These are phyloP conservation scores for Globisporangium nagaii DNA, from an alignment of 352 stramenopile genomes.

Conservation along the genomic window DNA sequence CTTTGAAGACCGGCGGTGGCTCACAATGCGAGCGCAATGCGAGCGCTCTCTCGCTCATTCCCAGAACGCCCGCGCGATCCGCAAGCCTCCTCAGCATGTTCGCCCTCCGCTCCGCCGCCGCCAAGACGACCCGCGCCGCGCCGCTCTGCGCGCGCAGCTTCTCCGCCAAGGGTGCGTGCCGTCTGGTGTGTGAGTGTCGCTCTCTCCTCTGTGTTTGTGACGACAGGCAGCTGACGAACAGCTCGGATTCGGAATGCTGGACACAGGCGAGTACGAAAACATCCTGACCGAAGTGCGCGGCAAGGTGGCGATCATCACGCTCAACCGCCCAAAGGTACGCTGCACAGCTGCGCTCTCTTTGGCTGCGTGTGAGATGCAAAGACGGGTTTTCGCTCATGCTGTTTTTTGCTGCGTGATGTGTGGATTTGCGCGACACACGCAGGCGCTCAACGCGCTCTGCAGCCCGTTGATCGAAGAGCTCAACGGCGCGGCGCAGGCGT, in stretches of 20 bases:
- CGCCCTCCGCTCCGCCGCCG: constrained; percentile 28
- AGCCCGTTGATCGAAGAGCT: constrained; percentile 93
- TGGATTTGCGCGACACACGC: too few relatives aligned
- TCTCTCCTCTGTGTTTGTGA: background rate
- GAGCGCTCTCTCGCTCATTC: constrained; percentile 13
- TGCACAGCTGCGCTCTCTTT: background rate
- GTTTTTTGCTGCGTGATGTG: background rate
- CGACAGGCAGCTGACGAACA: background rate
- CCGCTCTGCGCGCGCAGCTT: constrained; percentile 43
- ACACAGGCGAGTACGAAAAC: constrained; percentile 78
- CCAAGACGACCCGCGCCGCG: constrained; percentile 8
- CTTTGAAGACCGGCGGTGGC: too few relatives aligned
- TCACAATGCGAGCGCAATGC: background rate
- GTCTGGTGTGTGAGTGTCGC: background rate
- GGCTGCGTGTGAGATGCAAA: too few relatives aligned
- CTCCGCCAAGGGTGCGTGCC: constrained; percentile 40
- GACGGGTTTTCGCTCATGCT: background rate
- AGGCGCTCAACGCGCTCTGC: constrained; percentile 96
- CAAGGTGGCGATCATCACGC: constrained; percentile 92
- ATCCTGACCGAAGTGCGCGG: constrained; percentile 83
- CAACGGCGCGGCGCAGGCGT: constrained; percentile 88
- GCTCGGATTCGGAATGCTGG: background rate
- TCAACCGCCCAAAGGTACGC: constrained; percentile 93
- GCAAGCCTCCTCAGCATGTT: constrained; percentile 29
- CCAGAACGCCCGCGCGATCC: constrained; percentile 11